A percentile compares a stretch with the other conserved stretches of the same genome.
phyloP scores from a whole-genome alignment of 805 yeast genomes.

The Candida oleophila region DNA sequence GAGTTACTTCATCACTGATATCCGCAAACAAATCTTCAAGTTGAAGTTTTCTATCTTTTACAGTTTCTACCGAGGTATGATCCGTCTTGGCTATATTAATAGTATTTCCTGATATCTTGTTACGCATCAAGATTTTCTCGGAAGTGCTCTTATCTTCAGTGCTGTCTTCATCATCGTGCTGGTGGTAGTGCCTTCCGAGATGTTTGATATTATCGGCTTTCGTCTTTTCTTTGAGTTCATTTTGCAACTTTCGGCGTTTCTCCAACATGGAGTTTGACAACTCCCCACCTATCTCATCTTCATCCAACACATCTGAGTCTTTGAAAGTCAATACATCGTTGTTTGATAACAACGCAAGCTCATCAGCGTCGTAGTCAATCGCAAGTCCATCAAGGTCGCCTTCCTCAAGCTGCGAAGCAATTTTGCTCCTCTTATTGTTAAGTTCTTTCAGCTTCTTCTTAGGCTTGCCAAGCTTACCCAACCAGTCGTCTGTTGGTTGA shows the following conservation, averaged over 20 bases:
- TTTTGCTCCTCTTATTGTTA: conserved; percentile 1
- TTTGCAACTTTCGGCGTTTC: conserved; percentile 23
- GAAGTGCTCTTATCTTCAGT: conserved; percentile 9
- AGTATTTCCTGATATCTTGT: conserved; percentile 6
- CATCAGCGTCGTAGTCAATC: conserved; percentile 46
- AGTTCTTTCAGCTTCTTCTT: conserved; percentile 7
- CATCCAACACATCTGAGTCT: conserved; percentile 42
- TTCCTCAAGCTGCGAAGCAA: conserved; percentile 2
- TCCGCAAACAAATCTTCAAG: conserved; percentile 1
- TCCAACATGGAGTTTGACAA: conserved; percentile 40
- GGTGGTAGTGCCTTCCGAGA: conserved; percentile 17
- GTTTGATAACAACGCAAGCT: conserved; percentile 36
- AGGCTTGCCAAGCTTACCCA: conserved; percentile 25
- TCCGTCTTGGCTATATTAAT: conserved; percentile 2
- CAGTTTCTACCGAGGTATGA: not conserved
- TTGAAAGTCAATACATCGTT: conserved; percentile 57
- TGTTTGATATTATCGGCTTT: conserved; percentile 22
- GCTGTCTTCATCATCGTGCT: conserved; percentile 11
- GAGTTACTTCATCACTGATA: not conserved
- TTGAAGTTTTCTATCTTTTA: not conserved
- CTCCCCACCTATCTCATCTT: conserved; percentile 24
- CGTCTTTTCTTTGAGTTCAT: conserved; percentile 25
- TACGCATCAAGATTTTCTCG: not conserved
- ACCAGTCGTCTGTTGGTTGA: conserved; percentile 41
- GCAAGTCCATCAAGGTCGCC: conserved; percentile 33